Evolutionary conservation across 257 asterid species (phyloP).

Genomic region (Henckelia pumila): DNA sequence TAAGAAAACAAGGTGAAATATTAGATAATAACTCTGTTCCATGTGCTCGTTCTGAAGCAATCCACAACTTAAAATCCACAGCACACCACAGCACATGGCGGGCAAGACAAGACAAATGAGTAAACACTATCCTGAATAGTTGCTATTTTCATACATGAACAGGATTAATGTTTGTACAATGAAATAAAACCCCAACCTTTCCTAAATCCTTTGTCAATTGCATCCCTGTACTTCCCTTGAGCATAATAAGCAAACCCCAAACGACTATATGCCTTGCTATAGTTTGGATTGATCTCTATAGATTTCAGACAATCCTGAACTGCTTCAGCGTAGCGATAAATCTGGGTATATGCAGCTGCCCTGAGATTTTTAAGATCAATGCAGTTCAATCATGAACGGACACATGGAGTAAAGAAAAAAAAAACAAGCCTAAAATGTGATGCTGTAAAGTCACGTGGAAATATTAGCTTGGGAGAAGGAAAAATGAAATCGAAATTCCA

Average conservation of each 20-base stretch:
- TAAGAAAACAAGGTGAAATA: slow-evolving; percentile 15
- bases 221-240: slow-evolving; percentile 80
- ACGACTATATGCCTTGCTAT: slow-evolving; percentile 88
- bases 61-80: background rate
- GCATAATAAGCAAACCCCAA: slow-evolving; percentile 84
- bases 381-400: slow-evolving; percentile 17
- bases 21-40: slow-evolving; percentile 1
- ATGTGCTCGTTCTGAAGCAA: slow-evolving; percentile 15
- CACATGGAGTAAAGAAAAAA: slow-evolving; percentile 2
- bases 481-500: background rate
- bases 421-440: background rate
- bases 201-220: slow-evolving; percentile 67
- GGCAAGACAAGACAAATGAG: slow-evolving; percentile 1
- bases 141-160: slow-evolving; percentile 1
- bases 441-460: background rate
- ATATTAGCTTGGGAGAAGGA: background rate
- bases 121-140: slow-evolving; percentile 8
- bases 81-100: slow-evolving; percentile 1
- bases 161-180: slow-evolving; percentile 1
- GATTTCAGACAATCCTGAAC: slow-evolving; percentile 65
- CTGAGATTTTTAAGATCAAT: slow-evolving; percentile 35
- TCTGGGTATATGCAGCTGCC: slow-evolving; percentile 92
- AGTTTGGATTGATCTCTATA: slow-evolving; percentile 67
- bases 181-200: slow-evolving; percentile 51
- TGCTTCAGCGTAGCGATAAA: slow-evolving; percentile 51